Percentiles rank a stretch among this genome's conserved stretches.
These are phyloP conservation scores for Cercophora newfieldiana DNA, from an alignment of 495 filamentous ascomycete genomes.

Conservation along the genomic window DNA sequence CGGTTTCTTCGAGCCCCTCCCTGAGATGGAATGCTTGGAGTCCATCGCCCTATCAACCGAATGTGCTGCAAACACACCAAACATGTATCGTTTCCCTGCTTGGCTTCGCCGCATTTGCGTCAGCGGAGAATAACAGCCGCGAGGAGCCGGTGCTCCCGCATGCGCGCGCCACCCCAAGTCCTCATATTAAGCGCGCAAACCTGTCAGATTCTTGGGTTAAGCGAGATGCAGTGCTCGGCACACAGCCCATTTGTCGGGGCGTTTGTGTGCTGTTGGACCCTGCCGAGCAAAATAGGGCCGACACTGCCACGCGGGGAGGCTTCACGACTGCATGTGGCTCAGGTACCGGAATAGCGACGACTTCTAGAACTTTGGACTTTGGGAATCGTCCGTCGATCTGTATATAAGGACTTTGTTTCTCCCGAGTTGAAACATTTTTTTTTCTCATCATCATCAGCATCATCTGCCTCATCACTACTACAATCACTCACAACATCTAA, in stretches of 20 bases:
- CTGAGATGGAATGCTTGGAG: too few species aligned
- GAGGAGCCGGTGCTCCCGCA: background rate
- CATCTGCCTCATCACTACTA: background rate
- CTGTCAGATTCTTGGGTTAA: background rate
- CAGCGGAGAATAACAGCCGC: background rate
- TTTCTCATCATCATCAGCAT: conserved; percentile 10
- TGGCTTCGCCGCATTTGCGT: too few species aligned
- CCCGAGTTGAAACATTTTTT: background rate
- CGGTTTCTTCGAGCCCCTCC: too few species aligned
- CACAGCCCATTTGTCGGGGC: too few species aligned
- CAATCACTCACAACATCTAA: background rate
- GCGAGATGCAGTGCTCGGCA: background rate
- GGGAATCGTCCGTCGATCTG: too few species aligned
- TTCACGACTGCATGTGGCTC: background rate
- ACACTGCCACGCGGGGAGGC: background rate
- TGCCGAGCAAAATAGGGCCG: background rate
- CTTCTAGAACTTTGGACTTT: too few species aligned
- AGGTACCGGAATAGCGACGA: background rate
- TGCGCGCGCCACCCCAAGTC: too few species aligned
- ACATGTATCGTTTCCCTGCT: too few species aligned
- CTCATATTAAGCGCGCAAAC: background rate
- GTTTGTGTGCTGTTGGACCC: background rate
- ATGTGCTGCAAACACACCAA: too few species aligned
- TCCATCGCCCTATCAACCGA: too few species aligned
- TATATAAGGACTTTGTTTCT: conserved; percentile 10